phyloP scores from a whole-genome alignment of 106 monocot genomes.

The Amphibolis antarctica region DNA sequence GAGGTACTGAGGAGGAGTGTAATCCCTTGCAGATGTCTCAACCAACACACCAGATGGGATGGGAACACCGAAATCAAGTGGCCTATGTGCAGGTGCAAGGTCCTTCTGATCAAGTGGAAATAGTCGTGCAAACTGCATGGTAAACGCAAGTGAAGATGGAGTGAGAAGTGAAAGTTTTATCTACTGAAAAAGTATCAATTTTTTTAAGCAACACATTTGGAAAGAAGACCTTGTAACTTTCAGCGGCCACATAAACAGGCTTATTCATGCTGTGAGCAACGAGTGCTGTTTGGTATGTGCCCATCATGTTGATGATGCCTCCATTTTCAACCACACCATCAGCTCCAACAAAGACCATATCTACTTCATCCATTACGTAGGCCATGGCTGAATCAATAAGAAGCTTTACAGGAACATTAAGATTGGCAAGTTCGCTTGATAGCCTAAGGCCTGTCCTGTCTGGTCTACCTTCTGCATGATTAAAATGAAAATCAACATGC shows the following conservation, averaged over 20 bases:
- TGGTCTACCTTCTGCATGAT: conserved; percentile 80
- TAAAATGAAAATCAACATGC: not conserved
- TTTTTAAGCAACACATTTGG: not conserved
- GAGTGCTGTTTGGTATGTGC: conserved; percentile 87
- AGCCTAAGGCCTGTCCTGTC: conserved; percentile 74
- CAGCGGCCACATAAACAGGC: conserved; percentile 97
- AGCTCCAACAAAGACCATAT: conserved; percentile 92
- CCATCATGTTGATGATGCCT: conserved; percentile 98
- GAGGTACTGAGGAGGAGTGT: conserved; percentile 88
- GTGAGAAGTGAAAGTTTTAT: not conserved
- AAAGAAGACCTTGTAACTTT: conserved; percentile 76
- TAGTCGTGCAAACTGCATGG: conserved; percentile 71
- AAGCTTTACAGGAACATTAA: conserved; percentile 73
- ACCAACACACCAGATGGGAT: conserved; percentile 71
- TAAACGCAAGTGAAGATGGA: not conserved
- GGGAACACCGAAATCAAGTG: conserved; percentile 75
- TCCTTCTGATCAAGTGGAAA: conserved; percentile 95
- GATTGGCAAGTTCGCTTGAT: conserved; percentile 59
- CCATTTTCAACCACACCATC: conserved; percentile 96
- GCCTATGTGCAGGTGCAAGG: conserved; percentile 57
- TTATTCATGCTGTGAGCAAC: conserved; percentile 93
- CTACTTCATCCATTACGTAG: conserved; percentile 86
- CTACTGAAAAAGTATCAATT: not conserved
- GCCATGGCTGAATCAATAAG: conserved; percentile 86
- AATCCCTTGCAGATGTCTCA: conserved; percentile 88